These are phyloP conservation scores for Nakazawaea sp. DNA, from an alignment of 805 yeast species.

Conservation along the genomic window DNA sequence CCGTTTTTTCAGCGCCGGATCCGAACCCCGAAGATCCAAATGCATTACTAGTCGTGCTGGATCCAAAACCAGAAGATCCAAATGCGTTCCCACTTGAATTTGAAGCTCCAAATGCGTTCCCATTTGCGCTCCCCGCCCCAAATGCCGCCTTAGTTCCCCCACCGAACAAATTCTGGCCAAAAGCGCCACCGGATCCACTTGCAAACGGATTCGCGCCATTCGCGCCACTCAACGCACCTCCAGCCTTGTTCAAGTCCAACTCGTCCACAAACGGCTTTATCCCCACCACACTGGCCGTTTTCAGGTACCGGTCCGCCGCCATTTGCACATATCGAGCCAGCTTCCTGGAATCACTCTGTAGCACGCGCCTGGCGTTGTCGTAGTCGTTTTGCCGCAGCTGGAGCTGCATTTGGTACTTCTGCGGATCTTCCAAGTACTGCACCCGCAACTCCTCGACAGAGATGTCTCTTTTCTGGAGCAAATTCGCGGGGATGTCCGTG, in stretches of 20 bases:
- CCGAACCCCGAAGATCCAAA: conserved; percentile 13
- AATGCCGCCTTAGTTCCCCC: too few species aligned
- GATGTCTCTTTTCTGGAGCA: conserved; percentile 44
- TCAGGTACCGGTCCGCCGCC: conserved; percentile 17
- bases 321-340: conserved; percentile 55
- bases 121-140: conserved; percentile 13
- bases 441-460: conserved; percentile 48
- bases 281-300: background rate
- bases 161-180: conserved; percentile 12
- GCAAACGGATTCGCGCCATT: background rate
- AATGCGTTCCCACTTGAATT: conserved; percentile 12
- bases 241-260: conserved; percentile 13
- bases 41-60: conserved; percentile 8
- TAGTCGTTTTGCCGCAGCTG: conserved; percentile 39
- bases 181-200: conserved; percentile 10
- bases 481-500: conserved; percentile 38
- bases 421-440: conserved; percentile 35
- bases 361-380: conserved; percentile 30
- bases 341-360: conserved; percentile 33
- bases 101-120: background rate
- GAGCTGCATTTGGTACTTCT: conserved; percentile 33
- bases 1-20: conserved; percentile 6
- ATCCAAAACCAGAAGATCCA: conserved; percentile 15
- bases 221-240: conserved; percentile 6
- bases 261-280: conserved; percentile 10